Evolutionary conservation across 371 early-diverging fungal species (phyloP), one percentile per base, ranked within the genome.

Genomic region (Mucor irregularis): DNA sequence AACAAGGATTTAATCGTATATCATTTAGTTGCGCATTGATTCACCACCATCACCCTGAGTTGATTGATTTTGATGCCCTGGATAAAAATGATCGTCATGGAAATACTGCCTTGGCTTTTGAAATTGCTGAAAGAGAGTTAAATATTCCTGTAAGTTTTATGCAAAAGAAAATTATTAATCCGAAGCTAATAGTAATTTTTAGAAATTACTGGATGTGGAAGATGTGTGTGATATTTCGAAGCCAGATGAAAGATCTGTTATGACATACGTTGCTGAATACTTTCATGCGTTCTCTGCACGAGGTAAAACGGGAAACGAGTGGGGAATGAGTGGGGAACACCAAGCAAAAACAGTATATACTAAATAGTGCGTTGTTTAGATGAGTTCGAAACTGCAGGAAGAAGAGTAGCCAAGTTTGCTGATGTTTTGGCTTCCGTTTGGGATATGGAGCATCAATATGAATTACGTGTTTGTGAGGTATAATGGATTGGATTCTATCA

Each of bases 191-290:
- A 19, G 11, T 14, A 5, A 3, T 40, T 11, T 25, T 24, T 58
- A 84, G 75, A 85, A 89, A 78, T 72, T 97, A 39, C 71, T 97
- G 53, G 97, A 96, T 76, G 94, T 94, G 5, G 98, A 97, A 64
- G 99, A 99, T 74, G 80, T 99, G 22, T 91, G 93, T 56, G 94
- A 95, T 68, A 88, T 90, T n/a, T 68, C 82, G 39, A 94, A 93
- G 73, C 98, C 98, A 11, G 99, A 99, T 80, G 97, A 98, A 57
- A 86, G 90, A 29, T 98, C 97, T 4, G 86, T 99, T 28, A 96
- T 98, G 93, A 98, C 99, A 33, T 99, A 99, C 66, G 95, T 99
- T 11, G 96, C 98, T 8, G 93, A 96, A 73, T 99, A 98, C 69
- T 99, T 96, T 82, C 98, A 97, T 67, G 96, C 97, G 7, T 97